A percentile compares a stretch with the other conserved stretches of the same genome.
Conservation (phyloP, 2,329 filamentous ascomycete genomes). For the Colletotrichum godetiae region DNA sequence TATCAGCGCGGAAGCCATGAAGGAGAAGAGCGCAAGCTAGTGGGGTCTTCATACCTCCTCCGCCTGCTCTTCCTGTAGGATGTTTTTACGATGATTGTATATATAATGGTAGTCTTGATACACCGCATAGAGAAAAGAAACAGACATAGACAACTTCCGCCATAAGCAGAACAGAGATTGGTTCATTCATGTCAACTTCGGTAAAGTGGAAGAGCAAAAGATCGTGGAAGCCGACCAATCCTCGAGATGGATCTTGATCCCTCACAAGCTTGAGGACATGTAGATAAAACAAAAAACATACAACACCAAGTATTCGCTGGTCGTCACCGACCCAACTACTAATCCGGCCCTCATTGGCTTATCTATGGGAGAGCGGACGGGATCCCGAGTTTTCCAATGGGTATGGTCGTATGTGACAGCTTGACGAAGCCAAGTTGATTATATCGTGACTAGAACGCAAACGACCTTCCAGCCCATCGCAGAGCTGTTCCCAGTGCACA, state of each 20-base stretch:
- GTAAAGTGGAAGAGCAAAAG: background rate
- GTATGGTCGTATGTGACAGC: constrained; percentile 19
- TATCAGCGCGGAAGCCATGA: too few species aligned
- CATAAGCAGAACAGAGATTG: too few species aligned
- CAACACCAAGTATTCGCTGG: background rate
- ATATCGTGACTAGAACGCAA: background rate
- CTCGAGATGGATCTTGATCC: too few species aligned
- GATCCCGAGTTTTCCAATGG: constrained; percentile 33
- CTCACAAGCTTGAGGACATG: too few species aligned
- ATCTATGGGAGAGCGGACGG: constrained; percentile 34
- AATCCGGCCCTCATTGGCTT: constrained; percentile 26
- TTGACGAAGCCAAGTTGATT: fast-evolving
- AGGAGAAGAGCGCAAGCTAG: background rate
- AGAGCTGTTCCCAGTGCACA: background rate
- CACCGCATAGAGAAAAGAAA: background rate
- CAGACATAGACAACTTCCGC: background rate
- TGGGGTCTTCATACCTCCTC: background rate
- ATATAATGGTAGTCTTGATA: background rate
- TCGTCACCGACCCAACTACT: constrained; percentile 29
- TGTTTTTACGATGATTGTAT: background rate
- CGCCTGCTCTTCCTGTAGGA: background rate
- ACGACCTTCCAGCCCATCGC: background rate
- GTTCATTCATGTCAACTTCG: too few species aligned
- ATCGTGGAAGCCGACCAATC: background rate
- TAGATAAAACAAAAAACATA: background rate